Conservation (phyloP, 2,329 filamentous ascomycete species). For the Pyrenophora graminea region DNA sequence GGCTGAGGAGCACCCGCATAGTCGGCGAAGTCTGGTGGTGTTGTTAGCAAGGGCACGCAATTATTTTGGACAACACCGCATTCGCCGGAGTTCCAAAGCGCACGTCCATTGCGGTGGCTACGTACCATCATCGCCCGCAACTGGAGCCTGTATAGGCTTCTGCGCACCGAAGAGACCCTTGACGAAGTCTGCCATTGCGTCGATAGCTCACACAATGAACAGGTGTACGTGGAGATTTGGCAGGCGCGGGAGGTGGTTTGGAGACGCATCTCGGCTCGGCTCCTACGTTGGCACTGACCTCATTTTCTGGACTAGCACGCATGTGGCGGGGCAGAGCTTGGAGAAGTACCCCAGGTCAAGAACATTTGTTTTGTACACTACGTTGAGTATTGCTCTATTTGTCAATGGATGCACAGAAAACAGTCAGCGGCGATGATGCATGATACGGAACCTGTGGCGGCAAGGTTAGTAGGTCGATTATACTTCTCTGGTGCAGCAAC, state of each 20-base stretch:
- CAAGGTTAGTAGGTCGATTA: too few relatives aligned
- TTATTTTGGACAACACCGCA: neutral
- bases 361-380: too few relatives aligned
- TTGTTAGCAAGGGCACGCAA: conserved; percentile 3
- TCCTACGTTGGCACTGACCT: conserved; percentile 28
- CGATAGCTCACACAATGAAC: conserved; percentile 27
- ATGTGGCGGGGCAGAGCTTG: conserved; percentile 26
- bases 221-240: conserved; percentile 24
- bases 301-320: conserved; percentile 34
- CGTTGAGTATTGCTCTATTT: too few relatives aligned
- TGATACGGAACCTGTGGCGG: too few relatives aligned
- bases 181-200: conserved; percentile 58
- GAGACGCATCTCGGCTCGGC: conserved; percentile 26
- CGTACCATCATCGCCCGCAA: conserved; percentile 67
- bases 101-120: conserved; percentile 19
- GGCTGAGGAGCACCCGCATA: conserved; percentile 80
- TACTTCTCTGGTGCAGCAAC: too few relatives aligned
- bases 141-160: conserved; percentile 61
- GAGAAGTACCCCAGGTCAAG: conserved; percentile 5
- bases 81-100: conserved; percentile 5
- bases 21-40: conserved; percentile 80
- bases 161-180: conserved; percentile 72
- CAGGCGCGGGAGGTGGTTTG: conserved; percentile 20
- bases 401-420: neutral
- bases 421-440: neutral